Percentiles rank a stretch among this genome's conserved stretches.
These are phyloP conservation scores for Beta vulgaris DNA, from an alignment of 148 eudicot genomes.

Conservation along the genomic window DNA sequence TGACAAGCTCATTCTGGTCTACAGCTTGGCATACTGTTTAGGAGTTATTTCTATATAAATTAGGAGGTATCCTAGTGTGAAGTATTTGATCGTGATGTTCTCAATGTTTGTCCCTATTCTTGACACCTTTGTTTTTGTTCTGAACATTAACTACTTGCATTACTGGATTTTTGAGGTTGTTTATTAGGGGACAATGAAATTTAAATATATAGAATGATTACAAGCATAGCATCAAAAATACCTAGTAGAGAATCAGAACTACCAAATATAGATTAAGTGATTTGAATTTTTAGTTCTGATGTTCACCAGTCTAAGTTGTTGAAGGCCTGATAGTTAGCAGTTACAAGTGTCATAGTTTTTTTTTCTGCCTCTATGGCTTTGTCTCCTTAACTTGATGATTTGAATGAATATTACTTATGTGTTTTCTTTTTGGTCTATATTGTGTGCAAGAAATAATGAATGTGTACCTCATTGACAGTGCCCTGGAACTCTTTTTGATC, in stretches of 20 bases:
- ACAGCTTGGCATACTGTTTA: too few species aligned
- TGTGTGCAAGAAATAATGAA: constrained; percentile 4
- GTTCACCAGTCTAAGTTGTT: not conserved
- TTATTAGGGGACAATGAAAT: too few species aligned
- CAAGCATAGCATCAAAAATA: too few species aligned
- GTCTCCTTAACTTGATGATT: not conserved
- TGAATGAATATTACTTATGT: not conserved
- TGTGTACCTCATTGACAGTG: constrained; percentile 44
- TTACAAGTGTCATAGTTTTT: not conserved
- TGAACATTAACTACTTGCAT: not conserved
- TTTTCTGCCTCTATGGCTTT: not conserved
- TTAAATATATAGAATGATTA: too few species aligned
- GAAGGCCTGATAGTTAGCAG: not conserved
- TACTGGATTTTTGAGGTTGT: too few species aligned
- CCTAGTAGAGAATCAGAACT: too few species aligned
- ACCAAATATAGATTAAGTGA: too few species aligned
- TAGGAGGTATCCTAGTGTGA: not conserved
- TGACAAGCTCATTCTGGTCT: not conserved
- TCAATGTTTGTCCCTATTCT: not conserved
- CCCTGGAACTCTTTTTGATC: constrained; percentile 79
- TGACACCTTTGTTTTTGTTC: not conserved
- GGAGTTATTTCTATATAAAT: too few species aligned
- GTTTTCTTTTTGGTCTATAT: not conserved
- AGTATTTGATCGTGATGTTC: not conserved
- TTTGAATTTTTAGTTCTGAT: too few species aligned